phyloP scores from a whole-genome alignment of 176 grass and related monocot genomes.

The Ensete ventricosum region DNA sequence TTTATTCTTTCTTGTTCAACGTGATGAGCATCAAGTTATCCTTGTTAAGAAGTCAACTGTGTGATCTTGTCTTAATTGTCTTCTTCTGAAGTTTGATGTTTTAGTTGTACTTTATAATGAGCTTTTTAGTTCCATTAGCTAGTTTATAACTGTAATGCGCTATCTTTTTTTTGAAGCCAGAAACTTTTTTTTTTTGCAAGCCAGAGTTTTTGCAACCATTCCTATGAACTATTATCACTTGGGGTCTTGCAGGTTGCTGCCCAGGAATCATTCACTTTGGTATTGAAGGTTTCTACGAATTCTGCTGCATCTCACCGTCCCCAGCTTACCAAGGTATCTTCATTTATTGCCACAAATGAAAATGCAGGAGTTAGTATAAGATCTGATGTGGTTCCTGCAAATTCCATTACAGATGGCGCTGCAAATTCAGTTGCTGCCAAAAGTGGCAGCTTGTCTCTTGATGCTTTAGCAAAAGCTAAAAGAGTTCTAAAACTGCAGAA shows the following conservation, averaged over 20 bases:
- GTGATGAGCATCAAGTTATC: too few species aligned
- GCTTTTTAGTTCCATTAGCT: not conserved
- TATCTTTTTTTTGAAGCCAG: not conserved
- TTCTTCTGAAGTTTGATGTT: not conserved
- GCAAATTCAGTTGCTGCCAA: slow-evolving; percentile 53
- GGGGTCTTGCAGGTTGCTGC: slow-evolving; percentile 36
- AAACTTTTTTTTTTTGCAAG: not conserved
- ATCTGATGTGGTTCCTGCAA: slow-evolving; percentile 99
- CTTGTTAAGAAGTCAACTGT: too few species aligned
- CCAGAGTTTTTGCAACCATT: not conserved
- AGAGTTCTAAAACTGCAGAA: slow-evolving; percentile 91
- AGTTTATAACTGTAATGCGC: not conserved
- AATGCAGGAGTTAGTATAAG: slow-evolving; percentile 99
- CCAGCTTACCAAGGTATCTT: slow-evolving; percentile 76
- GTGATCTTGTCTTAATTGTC: too few species aligned
- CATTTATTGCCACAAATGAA: slow-evolving; percentile 81
- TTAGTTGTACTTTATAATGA: not conserved
- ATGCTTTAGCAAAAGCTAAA: slow-evolving; percentile 99
- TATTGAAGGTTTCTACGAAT: slow-evolving; percentile 33
- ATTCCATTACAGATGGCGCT: slow-evolving; percentile 98
- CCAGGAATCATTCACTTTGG: slow-evolving; percentile 40
- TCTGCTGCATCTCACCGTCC: slow-evolving; percentile 32
- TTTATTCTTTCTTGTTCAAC: too few species aligned
- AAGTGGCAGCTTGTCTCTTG: slow-evolving; percentile 79
- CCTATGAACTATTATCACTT: slow-evolving; percentile 26